Evolutionary conservation across 208 protist genomes (phyloP).

Genomic region (Leishmania mexicana): DNA sequence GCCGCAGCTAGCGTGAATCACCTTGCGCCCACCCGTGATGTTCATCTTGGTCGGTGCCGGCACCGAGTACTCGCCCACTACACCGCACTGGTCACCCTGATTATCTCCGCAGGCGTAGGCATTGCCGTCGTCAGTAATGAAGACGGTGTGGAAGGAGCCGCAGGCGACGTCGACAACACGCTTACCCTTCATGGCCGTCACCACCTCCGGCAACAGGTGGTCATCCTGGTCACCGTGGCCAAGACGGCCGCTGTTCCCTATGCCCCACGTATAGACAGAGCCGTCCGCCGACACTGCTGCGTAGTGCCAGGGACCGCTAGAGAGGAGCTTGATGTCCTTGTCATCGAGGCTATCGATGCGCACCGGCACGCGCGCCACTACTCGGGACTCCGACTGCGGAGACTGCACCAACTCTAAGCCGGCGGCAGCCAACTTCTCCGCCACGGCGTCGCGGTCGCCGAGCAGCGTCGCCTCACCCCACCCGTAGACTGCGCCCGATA

Average conservation of each 20-base stretch:
- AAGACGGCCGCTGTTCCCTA: slow-evolving; percentile 78
- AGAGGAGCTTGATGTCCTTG: slow-evolving; percentile 44
- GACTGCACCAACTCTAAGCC: slow-evolving; percentile 11
- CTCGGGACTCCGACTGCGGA: slow-evolving; percentile 30
- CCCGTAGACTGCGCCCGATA: slow-evolving; percentile 62
- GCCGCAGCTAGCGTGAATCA: slow-evolving; percentile 70
- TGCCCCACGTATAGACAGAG: slow-evolving; percentile 76
- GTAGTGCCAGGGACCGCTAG: slow-evolving; percentile 83
- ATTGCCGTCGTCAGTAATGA: slow-evolving; percentile 54
- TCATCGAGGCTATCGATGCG: slow-evolving; percentile 35
- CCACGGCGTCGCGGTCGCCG: slow-evolving; percentile 43
- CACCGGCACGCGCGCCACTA: slow-evolving; percentile 40
- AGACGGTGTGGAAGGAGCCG: slow-evolving; percentile 82
- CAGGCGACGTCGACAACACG: slow-evolving; percentile 69
- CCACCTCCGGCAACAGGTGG: slow-evolving; percentile 36
- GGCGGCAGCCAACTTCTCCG: slow-evolving; percentile 13
- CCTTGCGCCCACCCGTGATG: slow-evolving; percentile 40
- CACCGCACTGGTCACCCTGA: slow-evolving; percentile 76
- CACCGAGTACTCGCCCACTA: slow-evolving; percentile 50
- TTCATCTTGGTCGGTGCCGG: slow-evolving; percentile 43
- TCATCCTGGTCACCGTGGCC: slow-evolving; percentile 73
- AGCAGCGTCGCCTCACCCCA: slow-evolving; percentile 74
- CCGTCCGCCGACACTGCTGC: slow-evolving; percentile 52
- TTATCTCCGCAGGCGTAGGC: slow-evolving; percentile 84
- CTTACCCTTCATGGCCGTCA: slow-evolving; percentile 37